phyloP scores from a whole-genome alignment of 768 basidiomycete genomes.

The Hericium rajendrae region DNA sequence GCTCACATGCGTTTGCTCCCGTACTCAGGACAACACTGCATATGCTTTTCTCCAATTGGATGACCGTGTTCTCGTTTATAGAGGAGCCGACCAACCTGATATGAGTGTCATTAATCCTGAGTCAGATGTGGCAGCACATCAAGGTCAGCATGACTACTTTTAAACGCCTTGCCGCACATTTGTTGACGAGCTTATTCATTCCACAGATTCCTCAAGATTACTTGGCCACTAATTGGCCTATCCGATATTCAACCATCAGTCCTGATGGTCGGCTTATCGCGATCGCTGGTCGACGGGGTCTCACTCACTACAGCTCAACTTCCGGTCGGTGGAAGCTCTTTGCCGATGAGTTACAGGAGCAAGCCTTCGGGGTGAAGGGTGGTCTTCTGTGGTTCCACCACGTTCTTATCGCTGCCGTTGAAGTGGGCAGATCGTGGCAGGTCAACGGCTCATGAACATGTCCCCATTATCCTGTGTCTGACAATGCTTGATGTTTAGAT shows the following conservation, averaged over 20 bases:
- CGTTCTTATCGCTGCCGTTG: slow-evolving; percentile 85
- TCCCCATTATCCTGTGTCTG: not conserved
- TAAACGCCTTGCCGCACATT: not conserved
- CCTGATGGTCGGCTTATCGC: slow-evolving; percentile 87
- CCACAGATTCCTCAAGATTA: slow-evolving; percentile 81
- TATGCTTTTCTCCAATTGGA: slow-evolving; percentile 96
- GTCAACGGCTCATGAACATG: slow-evolving; percentile 28
- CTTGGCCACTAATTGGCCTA: slow-evolving; percentile 86
- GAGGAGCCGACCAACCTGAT: slow-evolving; percentile 95
- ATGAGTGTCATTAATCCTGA: slow-evolving; percentile 98
- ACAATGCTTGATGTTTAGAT: slow-evolving; percentile 40
- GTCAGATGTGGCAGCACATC: slow-evolving; percentile 96
- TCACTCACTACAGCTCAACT: slow-evolving; percentile 88
- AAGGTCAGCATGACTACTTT: slow-evolving; percentile 38
- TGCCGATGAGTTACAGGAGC: slow-evolving; percentile 70
- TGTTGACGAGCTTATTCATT: not conserved
- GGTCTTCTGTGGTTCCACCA: slow-evolving; percentile 96
- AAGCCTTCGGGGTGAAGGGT: slow-evolving; percentile 79
- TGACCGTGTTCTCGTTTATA: slow-evolving; percentile 85
- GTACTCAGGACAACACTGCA: slow-evolving; percentile 77
- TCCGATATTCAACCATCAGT: slow-evolving; percentile 85
- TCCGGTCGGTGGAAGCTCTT: slow-evolving; percentile 96
- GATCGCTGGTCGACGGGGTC: slow-evolving; percentile 81
- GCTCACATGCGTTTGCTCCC: not conserved
- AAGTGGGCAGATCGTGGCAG: slow-evolving; percentile 71